Base-by-base conservation (phyloP, 441 rosid genomes). In the Capsella rubella region DNA sequence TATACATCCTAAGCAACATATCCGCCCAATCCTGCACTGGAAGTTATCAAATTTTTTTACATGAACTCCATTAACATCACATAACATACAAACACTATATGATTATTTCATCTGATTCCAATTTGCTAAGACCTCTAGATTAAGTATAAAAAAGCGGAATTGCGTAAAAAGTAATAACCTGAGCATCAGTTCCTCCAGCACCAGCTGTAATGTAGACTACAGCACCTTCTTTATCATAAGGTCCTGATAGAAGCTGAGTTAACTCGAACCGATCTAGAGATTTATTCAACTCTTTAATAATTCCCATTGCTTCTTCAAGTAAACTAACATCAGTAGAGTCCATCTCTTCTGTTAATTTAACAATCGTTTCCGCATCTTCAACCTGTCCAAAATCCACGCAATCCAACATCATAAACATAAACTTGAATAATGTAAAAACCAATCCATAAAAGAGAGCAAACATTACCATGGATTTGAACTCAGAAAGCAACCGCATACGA, bases 1-100 rank as follows among this genome's bases (percentile, higher is more conserved):
- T 56, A 65, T 92, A 95, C 99, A 95, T 95, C 83, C 97, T 85
- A 58, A 90, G 94, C 79, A 95, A 89, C 94, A 95, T 95, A 76
- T 92, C 99, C 43, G 99, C 96, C 97, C 99, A 95, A 82, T 95
- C 97, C 97, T 95, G 96, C 87, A 81, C 94, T 95, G 96, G 79
- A 82, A 67, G 68, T 65, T 45, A 81, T 84, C 84, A 74, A 80
- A 43, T 67, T 6, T 83, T 83, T 71, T 82, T 64, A 79, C 80
- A 71, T 55, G 31, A 59, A 40, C 2, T 52, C 47, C 29, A 46
- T 74, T 40, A 50, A 50, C 55, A 74, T 59, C 67, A 9, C 51
- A 34, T 18, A 34, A 47, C 67, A 31, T 18, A 50, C 21, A 34
- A 71, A 49, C n/a, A 61, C 27, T 52, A 16, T 25, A 62, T 51